Conservation (phyloP, 306 rosid species). For the Pachyrhizus erosus region DNA sequence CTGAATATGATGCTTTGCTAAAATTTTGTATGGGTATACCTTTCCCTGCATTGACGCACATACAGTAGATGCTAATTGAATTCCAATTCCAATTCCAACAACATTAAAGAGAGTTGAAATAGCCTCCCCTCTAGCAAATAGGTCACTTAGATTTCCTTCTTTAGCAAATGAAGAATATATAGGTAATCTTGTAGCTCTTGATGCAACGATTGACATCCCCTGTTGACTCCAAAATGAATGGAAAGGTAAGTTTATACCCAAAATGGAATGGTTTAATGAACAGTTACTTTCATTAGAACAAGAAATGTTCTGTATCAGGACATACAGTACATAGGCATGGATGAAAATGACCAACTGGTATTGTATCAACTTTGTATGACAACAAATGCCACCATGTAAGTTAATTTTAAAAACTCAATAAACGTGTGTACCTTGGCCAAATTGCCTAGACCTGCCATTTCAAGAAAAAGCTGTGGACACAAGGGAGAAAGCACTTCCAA, state of each 20-base stretch:
- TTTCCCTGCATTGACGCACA: slow-evolving; percentile 94
- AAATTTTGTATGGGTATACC: slow-evolving; percentile 51
- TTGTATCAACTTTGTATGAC: slow-evolving; percentile 2
- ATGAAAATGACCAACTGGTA: slow-evolving; percentile 27
- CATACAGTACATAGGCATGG: neutral
- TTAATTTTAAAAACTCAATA: neutral
- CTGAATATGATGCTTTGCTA: neutral
- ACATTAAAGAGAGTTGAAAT: slow-evolving; percentile 96
- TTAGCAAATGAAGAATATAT: slow-evolving; percentile 98
- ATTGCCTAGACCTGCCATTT: slow-evolving; percentile 96
- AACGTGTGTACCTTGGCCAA: slow-evolving; percentile 74
- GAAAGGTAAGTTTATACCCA: slow-evolving; percentile 2
- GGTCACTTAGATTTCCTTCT: slow-evolving; percentile 97
- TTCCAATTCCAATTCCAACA: slow-evolving; percentile 88
- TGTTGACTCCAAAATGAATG: slow-evolving; percentile 51
- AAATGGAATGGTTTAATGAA: slow-evolving; percentile 24
- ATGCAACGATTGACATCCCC: slow-evolving; percentile 99
- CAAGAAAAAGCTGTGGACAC: slow-evolving; percentile 94
- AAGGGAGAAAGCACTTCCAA: slow-evolving; percentile 96
- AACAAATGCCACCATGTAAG: slow-evolving; percentile 2
- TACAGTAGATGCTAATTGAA: slow-evolving; percentile 89
- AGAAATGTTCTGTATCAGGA: slow-evolving; percentile 5
- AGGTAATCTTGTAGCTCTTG: slow-evolving; percentile 97
- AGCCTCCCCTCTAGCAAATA: slow-evolving; percentile 99
- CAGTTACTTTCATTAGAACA: neutral